phyloP scores from a whole-genome alignment of 2,329 filamentous ascomycete genomes.

The Calonectria multiphialidica region DNA sequence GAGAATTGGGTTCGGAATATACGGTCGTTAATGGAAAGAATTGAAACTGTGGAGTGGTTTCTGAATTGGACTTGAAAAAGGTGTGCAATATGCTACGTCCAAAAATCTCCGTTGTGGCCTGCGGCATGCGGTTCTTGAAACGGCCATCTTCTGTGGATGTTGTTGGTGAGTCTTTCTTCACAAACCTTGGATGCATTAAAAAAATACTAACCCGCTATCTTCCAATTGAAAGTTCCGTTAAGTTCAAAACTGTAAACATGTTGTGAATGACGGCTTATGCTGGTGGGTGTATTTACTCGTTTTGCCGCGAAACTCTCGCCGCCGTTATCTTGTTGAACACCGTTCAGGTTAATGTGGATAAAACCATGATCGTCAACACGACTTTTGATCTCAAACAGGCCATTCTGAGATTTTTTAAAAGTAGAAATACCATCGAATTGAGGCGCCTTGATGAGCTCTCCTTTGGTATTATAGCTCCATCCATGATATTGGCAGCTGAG shows the following conservation, averaged over 20 bases:
- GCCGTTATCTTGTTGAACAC: neutral
- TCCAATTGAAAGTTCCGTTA: slow-evolving; percentile 26
- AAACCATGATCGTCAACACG: slow-evolving; percentile 14
- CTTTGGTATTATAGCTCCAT: slow-evolving; percentile 58
- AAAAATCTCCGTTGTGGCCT: neutral
- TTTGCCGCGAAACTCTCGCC: neutral
- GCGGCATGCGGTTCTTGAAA: neutral
- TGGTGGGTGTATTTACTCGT: neutral
- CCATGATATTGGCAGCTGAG: slow-evolving; percentile 60
- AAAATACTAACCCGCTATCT: slow-evolving; percentile 16
- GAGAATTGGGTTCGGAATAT: slow-evolving; percentile 3
- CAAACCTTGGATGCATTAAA: neutral
- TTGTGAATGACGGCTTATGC: neutral
- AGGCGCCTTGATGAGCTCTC: slow-evolving; percentile 56
- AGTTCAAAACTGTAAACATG: slow-evolving; percentile 6
- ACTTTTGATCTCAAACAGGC: slow-evolving; percentile 23
- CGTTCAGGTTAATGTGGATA: slow-evolving; percentile 21
- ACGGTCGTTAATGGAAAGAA: slow-evolving; percentile 13
- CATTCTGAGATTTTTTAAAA: slow-evolving; percentile 54
- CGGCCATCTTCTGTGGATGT: neutral
- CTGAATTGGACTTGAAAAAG: neutral
- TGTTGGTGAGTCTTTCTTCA: neutral
- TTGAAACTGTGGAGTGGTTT: neutral
- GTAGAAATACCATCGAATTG: slow-evolving; percentile 52
- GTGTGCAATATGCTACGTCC: neutral